Base-by-base conservation (phyloP, 441 rosid species). In the Gossypium armourianum region DNA sequence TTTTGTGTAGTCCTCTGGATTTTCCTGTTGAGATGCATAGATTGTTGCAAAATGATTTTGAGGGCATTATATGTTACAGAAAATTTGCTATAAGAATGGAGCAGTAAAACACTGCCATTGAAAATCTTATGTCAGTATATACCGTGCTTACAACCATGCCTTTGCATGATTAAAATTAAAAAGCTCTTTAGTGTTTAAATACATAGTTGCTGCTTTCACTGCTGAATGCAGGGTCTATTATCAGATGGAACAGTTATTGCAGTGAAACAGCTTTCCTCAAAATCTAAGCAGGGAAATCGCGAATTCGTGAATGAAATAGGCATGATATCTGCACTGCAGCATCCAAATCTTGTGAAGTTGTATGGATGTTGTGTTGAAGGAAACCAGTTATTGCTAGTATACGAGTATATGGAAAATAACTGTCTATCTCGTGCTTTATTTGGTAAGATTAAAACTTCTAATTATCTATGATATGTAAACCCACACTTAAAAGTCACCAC, bases 271-370 rank as follows among this genome's bases (percentile, higher is more conserved):
- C 86, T 88, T 1, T 90, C 93, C 49, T 83, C 96, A 1, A 88
- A 79, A 74, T 90, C 96, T 20, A 68, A 75, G 72, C 96, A 90
- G 77, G 94, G 91, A 63, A 85, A 83, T 69, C 86, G 85, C 2
- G 94, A 90, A 75, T 90, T 90, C 73, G 63, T 88, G 26, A 90
- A 83, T 58, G 96, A 88, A 74, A 85, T 87, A 21, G 96, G 98
- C 79, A 81, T 90, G 96, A 88, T 93, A 62, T 93, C 98, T 59
- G 96, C 90, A 2, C 75, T 85, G 73, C 96, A 90, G 71, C 98
- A 93, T 83, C 96, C 96, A 28, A 93, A 93, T 81, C 93, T 93
- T 50, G 96, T 90, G 49, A 90, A 88, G 81, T 79, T 93, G 17
- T 83, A 88, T 49, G 98, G 98, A 72, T 93, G 90, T 47, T 86